Evolutionary conservation across 768 basidiomycete species (phyloP).

Genomic region (Paxillus rubicundulus): DNA sequence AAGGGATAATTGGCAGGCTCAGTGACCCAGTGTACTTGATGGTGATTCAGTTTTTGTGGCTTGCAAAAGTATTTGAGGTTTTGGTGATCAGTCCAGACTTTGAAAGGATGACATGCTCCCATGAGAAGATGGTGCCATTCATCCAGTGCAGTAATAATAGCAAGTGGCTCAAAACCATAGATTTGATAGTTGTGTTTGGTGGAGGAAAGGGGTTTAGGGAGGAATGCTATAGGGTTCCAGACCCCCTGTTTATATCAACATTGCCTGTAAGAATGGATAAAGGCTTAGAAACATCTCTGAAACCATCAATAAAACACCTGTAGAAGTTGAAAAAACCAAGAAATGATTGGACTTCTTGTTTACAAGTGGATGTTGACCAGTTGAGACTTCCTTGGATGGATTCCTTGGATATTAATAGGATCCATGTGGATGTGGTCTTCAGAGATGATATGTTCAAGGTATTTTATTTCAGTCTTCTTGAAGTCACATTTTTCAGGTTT

Average conservation of each 20-base stretch:
- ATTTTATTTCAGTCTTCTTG: not conserved
- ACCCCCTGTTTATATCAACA: conserved; percentile 3
- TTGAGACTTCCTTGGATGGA: conserved; percentile 32
- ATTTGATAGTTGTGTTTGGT: too few species aligned
- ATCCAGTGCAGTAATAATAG: conserved; percentile 37
- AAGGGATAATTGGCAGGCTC: conserved; percentile 37
- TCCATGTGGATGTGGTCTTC: not conserved
- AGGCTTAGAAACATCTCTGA: conserved; percentile 26
- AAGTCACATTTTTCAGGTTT: conserved; percentile 1
- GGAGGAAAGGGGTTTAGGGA: too few species aligned
- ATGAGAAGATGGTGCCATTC: conserved; percentile 27
- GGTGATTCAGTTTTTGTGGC: conserved; percentile 36
- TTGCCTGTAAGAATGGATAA: conserved; percentile 31
- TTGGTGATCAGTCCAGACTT: conserved; percentile 19
- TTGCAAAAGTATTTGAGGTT: conserved; percentile 19
- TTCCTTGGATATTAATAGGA: conserved; percentile 33
- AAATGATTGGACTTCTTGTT: conserved; percentile 38
- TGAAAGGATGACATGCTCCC: not conserved
- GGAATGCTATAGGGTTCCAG: conserved; percentile 28
- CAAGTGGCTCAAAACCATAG: conserved; percentile 47
- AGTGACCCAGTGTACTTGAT: conserved; percentile 43
- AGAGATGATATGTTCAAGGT: not conserved
- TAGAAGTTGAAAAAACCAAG: conserved; percentile 43
- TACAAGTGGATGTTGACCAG: conserved; percentile 36
- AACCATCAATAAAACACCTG: conserved; percentile 31